Base-by-base conservation (phyloP, 1,139 yeast species). In the Pichia kudriavzevii region DNA sequence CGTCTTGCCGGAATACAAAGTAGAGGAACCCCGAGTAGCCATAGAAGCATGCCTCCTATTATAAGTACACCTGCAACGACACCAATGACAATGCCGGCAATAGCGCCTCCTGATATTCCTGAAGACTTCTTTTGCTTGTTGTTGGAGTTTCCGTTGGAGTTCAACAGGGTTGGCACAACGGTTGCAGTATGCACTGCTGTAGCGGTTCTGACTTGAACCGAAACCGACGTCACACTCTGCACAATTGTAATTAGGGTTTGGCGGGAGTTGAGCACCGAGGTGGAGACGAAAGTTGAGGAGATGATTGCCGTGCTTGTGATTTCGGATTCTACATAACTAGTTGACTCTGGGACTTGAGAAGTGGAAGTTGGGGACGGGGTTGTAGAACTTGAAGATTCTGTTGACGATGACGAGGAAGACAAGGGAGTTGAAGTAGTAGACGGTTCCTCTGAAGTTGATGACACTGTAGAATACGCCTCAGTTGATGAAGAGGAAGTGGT, bases 71-170 rank as follows among this genome's bases (percentile, higher is more conserved):
- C 85, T 6, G 63, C 64, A 2, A 78, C 61, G 1, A 67, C 62
- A n/a, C 87, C 87, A 32, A 79, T 66, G 2, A 73, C 83, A 10
- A 77, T 72, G 31, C 87, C 88, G 1, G 80, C 87, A 44, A 78
- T 76, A n/a, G 79, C 79, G 16, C 91, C 91, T 6, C 70, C 45
- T 7, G 40, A 31, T 17, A 49, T 17, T 22, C 42, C 41, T 11
- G 28, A 22, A 8, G 33, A 27, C 20, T 26, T 11, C 10, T 27
- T 31, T n/a, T 26, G 29, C 14, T 34, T 18, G 17, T 35, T 32
- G 12, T 27, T 31, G 15, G 29, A 11, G 26, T 14, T 10, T 9
- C n/a, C 3, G 23, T 13, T 26, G 7, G 39, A n/a, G 7, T 26
- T 17, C 11, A 43, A 18, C 6, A 28, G 19, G 13, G 45, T 26